Percentiles rank a stretch among this genome's conserved stretches.
These are phyloP conservation scores for Capsicum baccatum DNA, from an alignment of 257 asterid genomes.

Conservation along the genomic window DNA sequence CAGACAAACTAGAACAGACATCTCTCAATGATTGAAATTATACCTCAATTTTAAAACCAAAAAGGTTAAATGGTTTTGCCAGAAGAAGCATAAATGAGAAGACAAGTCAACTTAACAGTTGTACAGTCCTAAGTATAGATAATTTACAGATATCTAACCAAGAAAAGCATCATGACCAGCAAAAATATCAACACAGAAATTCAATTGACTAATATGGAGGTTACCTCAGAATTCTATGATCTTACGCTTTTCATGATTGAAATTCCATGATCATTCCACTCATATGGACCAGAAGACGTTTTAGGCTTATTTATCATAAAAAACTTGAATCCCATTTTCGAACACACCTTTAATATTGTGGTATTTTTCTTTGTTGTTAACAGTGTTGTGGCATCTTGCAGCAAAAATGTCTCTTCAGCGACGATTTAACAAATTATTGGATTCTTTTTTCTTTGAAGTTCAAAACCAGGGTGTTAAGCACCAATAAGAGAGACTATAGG, in stretches of 20 bases:
- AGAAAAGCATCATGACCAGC: not conserved
- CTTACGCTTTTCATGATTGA: not conserved
- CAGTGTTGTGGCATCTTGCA: not conserved
- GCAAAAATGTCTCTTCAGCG: not conserved
- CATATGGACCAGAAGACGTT: not conserved
- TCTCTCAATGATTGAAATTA: not conserved
- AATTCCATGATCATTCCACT: not conserved
- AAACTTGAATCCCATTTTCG: not conserved
- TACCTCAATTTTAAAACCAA: not conserved
- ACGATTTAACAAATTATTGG: not conserved
- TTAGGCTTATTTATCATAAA: not conserved
- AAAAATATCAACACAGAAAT: not conserved
- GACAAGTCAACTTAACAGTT: not conserved
- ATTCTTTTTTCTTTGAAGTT: not conserved
- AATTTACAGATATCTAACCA: not conserved
- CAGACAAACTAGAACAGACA: constrained; percentile 17
- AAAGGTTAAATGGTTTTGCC: not conserved
- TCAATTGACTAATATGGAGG: constrained; percentile 4
- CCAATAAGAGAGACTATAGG: constrained; percentile 5
- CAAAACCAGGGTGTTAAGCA: not conserved
- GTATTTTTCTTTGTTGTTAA: not conserved
- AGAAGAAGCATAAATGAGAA: not conserved
- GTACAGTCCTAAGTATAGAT: not conserved
- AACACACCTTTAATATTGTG: not conserved
- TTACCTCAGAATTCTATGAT: not conserved